Evolutionary conservation across 257 asterid genomes (phyloP).

Genomic region (Salvia splendens): DNA sequence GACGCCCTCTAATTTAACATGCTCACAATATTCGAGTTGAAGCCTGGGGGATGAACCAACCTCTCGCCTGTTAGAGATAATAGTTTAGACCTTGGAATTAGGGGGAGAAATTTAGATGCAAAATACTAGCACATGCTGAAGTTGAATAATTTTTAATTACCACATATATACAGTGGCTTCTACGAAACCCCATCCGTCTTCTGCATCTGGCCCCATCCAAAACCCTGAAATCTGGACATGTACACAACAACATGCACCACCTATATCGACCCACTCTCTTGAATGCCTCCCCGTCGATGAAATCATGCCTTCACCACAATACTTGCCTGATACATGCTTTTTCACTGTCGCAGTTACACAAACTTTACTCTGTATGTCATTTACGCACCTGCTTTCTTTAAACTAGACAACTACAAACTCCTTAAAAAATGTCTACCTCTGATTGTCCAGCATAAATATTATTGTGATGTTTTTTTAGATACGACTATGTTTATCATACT

Average conservation of each 20-base stretch:
- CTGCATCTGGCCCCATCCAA: constrained; percentile 77
- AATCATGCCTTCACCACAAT: constrained; percentile 33
- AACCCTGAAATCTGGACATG: constrained; percentile 53
- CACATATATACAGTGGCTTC: constrained; percentile 47
- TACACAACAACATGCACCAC: constrained; percentile 34
- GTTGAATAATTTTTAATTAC: background rate
- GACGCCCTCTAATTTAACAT: too few species aligned
- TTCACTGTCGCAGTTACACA: constrained; percentile 25
- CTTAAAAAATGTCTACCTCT: too few species aligned
- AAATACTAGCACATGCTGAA: background rate
- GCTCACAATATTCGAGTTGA: too few species aligned
- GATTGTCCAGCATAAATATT: too few species aligned
- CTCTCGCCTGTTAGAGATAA: background rate
- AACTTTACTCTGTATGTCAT: background rate
- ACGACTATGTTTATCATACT: background rate
- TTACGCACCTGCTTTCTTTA: background rate
- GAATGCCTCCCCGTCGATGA: constrained; percentile 32
- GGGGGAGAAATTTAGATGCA: constrained; percentile 11
- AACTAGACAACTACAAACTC: background rate
- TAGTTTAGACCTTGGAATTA: background rate
- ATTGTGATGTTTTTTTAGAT: background rate
- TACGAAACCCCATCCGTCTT: constrained; percentile 83
- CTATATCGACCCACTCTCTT: constrained; percentile 27
- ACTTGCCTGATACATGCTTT: constrained; percentile 25
- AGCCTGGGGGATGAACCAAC: too few species aligned